These are phyloP conservation scores for Lasiosphaeria miniovina DNA, from an alignment of 495 filamentous ascomycete species.

Conservation along the genomic window DNA sequence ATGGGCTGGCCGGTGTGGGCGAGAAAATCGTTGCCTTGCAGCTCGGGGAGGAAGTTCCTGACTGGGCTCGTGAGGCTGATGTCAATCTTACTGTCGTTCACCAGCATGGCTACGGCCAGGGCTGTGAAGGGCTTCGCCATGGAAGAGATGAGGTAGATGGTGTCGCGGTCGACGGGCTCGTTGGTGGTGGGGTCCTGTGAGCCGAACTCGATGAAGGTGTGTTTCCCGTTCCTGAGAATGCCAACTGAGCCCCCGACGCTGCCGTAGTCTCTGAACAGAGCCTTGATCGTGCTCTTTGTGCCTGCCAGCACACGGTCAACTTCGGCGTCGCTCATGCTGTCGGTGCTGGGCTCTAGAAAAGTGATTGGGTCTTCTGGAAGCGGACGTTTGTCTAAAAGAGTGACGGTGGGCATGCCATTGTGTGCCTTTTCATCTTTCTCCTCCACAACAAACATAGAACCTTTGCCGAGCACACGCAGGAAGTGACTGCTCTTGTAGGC, in stretches of 20 bases:
- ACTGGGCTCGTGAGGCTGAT: slow-evolving; percentile 20
- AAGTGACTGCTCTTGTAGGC: too few relatives aligned
- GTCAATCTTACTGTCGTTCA: slow-evolving; percentile 25
- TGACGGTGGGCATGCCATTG: too few relatives aligned
- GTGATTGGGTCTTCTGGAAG: too few relatives aligned
- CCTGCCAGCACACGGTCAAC: not conserved
- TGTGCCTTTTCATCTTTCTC: too few relatives aligned
- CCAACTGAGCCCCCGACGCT: slow-evolving; percentile 12
- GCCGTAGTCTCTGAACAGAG: slow-evolving; percentile 3
- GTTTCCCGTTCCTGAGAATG: not conserved
- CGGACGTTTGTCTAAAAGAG: too few relatives aligned
- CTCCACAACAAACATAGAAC: too few relatives aligned
- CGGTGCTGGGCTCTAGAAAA: too few relatives aligned
- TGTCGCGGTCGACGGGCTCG: slow-evolving; percentile 23
- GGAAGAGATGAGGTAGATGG: slow-evolving; percentile 37
- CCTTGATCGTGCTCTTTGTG: not conserved
- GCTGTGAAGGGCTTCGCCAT: slow-evolving; percentile 39
- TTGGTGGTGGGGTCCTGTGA: not conserved
- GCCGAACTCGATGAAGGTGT: slow-evolving; percentile 6
- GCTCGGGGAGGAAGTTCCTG: slow-evolving; percentile 8
- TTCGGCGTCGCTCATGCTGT: not conserved
- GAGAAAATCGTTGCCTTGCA: slow-evolving; percentile 5
- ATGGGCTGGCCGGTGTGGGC: slow-evolving; percentile 4
- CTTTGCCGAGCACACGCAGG: too few relatives aligned
- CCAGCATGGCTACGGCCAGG: slow-evolving; percentile 33